A percentile compares a stretch with the other conserved stretches of the same genome.
These are phyloP conservation scores for Hortiboletus flavorubellus DNA, from an alignment of 768 basidiomycete species.

Conservation along the genomic window DNA sequence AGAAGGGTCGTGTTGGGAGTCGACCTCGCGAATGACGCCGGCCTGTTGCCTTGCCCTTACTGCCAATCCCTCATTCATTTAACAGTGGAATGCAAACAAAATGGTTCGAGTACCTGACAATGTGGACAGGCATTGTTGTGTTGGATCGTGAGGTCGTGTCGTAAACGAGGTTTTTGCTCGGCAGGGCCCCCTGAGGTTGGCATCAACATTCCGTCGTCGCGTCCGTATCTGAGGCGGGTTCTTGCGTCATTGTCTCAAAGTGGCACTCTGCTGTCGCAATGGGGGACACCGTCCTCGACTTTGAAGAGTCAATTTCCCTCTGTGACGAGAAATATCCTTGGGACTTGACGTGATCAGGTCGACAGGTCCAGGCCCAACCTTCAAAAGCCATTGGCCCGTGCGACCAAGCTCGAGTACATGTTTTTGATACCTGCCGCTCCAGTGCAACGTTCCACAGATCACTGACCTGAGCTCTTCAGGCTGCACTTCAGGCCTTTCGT, in stretches of 20 bases:
- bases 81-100: not conserved
- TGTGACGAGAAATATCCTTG: not conserved
- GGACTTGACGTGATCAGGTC: not conserved
- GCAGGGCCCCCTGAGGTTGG: not conserved
- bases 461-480: too few species aligned
- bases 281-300: not conserved
- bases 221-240: not conserved
- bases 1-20: constrained; percentile 16
- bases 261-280: not conserved
- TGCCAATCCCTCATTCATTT: not conserved
- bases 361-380: not conserved
- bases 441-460: not conserved
- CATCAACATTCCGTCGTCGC: not conserved
- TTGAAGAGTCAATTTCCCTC: not conserved
- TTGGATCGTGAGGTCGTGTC: not conserved
- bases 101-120: too few species aligned
- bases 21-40: not conserved
- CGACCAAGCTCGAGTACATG: not conserved
- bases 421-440: not conserved
- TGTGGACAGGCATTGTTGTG: not conserved
- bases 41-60: not conserved
- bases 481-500: too few species aligned
- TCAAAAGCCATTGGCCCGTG: not conserved
- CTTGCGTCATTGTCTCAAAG: not conserved
- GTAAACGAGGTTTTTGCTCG: not conserved